Percentiles rank a stretch among this genome's conserved stretches.
Conservation (phyloP, 1,284 basidiomycete genomes). For the Ustilago sp. region DNA sequence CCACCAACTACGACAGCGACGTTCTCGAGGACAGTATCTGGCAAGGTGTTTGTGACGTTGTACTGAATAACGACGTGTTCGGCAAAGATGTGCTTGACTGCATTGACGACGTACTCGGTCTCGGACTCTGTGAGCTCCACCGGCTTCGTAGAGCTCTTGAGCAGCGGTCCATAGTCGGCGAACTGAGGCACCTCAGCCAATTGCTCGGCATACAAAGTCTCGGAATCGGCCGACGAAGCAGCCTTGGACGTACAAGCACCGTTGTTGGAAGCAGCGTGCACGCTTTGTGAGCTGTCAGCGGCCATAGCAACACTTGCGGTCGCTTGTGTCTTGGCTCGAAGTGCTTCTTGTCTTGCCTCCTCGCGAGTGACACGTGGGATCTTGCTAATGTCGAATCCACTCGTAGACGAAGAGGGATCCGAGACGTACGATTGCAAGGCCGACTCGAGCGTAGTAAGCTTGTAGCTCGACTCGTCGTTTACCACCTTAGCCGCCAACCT, state of each 20-base stretch:
- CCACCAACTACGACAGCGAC: constrained; percentile 86
- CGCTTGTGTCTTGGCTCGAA: constrained; percentile 63
- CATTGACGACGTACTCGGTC: constrained; percentile 96
- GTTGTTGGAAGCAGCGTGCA: constrained; percentile 44
- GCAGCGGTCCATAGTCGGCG: constrained; percentile 83
- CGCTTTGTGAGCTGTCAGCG: constrained; percentile 55
- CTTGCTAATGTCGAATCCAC: constrained; percentile 60
- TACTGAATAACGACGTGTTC: constrained; percentile 91
- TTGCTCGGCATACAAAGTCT: constrained; percentile 82
- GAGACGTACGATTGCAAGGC: constrained; percentile 59
- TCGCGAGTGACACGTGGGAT: constrained; percentile 62
- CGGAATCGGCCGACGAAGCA: constrained; percentile 27
- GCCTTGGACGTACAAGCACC: constrained; percentile 49
- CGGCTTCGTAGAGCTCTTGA: constrained; percentile 86
- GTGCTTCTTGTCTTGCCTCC: constrained; percentile 59
- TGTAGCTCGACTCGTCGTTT: constrained; percentile 79
- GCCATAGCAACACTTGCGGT: constrained; percentile 66
- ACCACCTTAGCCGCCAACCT: constrained; percentile 85
- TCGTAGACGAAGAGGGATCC: constrained; percentile 50
- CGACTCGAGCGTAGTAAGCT: constrained; percentile 64
- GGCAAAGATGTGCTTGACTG: constrained; percentile 96
- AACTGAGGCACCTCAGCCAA: constrained; percentile 88
- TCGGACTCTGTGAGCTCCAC: constrained; percentile 92
- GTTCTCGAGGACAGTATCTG: constrained; percentile 95
- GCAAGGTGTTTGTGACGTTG: constrained; percentile 97